A percentile compares a stretch with the other conserved stretches of the same genome.
Evolutionary conservation across 2,329 filamentous ascomycete species (phyloP).

Genomic region (Sporothrix brunneoviolacea): DNA sequence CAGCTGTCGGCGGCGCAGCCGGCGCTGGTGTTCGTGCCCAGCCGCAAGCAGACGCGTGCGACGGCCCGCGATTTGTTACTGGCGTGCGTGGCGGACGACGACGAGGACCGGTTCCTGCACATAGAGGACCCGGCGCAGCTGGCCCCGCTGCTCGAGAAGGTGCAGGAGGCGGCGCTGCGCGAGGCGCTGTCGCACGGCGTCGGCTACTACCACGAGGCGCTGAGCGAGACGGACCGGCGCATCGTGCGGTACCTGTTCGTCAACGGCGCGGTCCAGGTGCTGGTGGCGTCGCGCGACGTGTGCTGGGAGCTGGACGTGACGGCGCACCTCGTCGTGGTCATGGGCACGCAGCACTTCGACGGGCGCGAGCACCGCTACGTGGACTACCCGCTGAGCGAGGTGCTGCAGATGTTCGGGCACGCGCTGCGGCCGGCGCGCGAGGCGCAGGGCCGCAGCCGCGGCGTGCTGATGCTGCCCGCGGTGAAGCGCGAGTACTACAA

Average conservation of each 20-base stretch:
- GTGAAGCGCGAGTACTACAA: conserved; percentile 98
- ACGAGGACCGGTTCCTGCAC: conserved; percentile 90
- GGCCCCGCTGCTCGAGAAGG: conserved; percentile 68
- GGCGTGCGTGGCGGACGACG: conserved; percentile 80
- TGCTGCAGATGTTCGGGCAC: conserved; percentile 97
- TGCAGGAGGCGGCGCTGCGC: conserved; percentile 80
- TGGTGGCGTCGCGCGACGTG: conserved; percentile 71
- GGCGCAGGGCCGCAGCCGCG: conserved; percentile 73
- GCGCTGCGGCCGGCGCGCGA: conserved; percentile 73
- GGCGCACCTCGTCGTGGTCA: conserved; percentile 87
- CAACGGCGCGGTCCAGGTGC: conserved; percentile 81
- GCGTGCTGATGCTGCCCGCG: conserved; percentile 92
- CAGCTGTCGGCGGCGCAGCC: conserved; percentile 86
- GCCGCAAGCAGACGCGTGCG: conserved; percentile 81
- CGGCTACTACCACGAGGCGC: conserved; percentile 93
- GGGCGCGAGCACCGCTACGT: conserved; percentile 95
- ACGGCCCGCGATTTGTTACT: conserved; percentile 82
- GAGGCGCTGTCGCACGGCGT: conserved; percentile 90
- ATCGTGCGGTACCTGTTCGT: conserved; percentile 91
- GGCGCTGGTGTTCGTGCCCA: conserved; percentile 86
- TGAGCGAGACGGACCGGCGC: conserved; percentile 80
- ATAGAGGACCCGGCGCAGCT: conserved; percentile 72
- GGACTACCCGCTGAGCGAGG: conserved; percentile 88
- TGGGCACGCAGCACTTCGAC: conserved; percentile 97
- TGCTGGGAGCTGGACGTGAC: conserved; percentile 91